Evolutionary conservation across 2,329 filamentous ascomycete genomes (phyloP), one percentile per base, ranked within the genome.

Genomic region (Fusarium sublunatum): DNA sequence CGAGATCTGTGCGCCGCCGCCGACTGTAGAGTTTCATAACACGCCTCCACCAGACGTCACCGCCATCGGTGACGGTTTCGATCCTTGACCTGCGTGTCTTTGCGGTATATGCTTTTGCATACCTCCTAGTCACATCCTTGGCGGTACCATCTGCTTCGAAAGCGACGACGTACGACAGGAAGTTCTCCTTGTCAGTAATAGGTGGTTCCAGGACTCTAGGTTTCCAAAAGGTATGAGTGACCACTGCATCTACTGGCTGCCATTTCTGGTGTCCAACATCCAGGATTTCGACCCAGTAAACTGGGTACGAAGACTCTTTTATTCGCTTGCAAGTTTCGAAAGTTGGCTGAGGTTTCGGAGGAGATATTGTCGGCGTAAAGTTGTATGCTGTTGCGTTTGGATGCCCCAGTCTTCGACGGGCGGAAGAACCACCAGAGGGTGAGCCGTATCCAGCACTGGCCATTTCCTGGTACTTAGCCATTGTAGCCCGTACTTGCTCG

Each of bases 221-320:
- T 58, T 91, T 93, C 73, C 88, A 91, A 51, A 96, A 87, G 0
- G 64, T 90, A 52, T 86, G 83, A 0, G 93, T 96, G 2, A 95
- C 92, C 0, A 97, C 76, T 0, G 93, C 88, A 73, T 99, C 95
- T 34, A 95, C 86, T 0, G 92, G 85, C 52, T 97, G 86, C 95
- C 95, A 99, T 79, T 92, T 96, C 73, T 97, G 91, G 64, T 92
- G 87, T 0, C 91, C 90, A 49, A 88, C 82, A 63, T 97, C 93
- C 64, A 97, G 91, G 4, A 92, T 89, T 77, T 99, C 95, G 1
- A 97, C 89, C 95, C 95, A 99, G 73, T 93, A 98, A 4, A 98
- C 83, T 0, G 95, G 95, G 70, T 89, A 91, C 0, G 86, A 76
- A 0, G 92, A 93, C 71, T 94, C 91, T 24, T 83, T 83, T 10